Conservation (phyloP, 1,284 basidiomycete species). For the Wallemia mellicola region DNA sequence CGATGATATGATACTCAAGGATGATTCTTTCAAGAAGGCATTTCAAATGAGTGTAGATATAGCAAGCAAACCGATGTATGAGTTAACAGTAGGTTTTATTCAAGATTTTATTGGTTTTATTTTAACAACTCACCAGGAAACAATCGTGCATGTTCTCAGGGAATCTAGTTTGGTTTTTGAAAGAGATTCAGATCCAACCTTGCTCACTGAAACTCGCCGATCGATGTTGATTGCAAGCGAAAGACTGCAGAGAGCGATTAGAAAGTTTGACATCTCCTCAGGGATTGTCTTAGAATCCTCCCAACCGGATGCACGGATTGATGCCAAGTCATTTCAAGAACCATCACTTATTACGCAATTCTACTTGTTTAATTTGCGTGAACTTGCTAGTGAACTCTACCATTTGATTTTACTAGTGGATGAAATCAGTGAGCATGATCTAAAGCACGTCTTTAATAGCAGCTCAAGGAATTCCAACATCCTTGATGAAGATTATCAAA, state of each 20-base stretch:
- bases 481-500: neutral
- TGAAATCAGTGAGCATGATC: slow-evolving; percentile 33
- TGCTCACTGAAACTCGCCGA: neutral
- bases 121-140: neutral
- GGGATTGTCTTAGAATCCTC: neutral
- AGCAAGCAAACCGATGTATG: neutral
- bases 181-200: neutral
- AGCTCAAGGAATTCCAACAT: neutral
- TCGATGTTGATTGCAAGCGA: neutral
- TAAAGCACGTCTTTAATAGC: neutral
- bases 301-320: neutral
- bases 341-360: slow-evolving; percentile 26
- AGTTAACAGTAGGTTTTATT: neutral
- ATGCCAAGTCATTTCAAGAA: neutral
- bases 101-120: neutral
- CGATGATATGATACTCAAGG: neutral
- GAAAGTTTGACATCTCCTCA: neutral
- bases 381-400: slow-evolving; percentile 53
- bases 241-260: neutral
- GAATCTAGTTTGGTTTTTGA: neutral
- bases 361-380: slow-evolving; percentile 76
- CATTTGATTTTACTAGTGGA: slow-evolving; percentile 52
- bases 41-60: neutral
- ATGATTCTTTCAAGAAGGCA: neutral
- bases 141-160: neutral